Evolutionary conservation across 192 early-diverging fungal species (phyloP).

Genomic region (Rhizophagus clarus): DNA sequence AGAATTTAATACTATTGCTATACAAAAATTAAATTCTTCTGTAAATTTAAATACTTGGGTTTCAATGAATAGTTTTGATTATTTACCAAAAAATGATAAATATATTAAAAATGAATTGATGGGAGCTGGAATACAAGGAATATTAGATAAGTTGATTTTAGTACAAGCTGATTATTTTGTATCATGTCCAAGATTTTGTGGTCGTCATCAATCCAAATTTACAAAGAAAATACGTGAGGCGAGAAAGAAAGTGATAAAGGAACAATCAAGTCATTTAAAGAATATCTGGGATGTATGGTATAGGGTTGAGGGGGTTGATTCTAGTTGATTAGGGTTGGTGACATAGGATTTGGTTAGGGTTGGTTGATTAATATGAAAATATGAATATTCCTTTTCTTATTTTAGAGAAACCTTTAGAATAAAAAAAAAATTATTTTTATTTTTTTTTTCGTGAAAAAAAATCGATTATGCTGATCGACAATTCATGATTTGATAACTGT

Average conservation of each 20-base stretch:
- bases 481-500: no score
- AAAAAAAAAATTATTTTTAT: no score
- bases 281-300: no score
- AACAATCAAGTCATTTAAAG: background rate
- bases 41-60: background rate
- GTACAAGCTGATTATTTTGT: conserved; percentile 8
- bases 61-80: background rate
- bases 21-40: background rate
- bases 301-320: no score
- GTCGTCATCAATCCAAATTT: background rate
- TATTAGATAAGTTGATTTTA: conserved; percentile 7
- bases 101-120: background rate
- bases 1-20: background rate
- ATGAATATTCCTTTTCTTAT: no score
- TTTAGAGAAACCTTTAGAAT: no score
- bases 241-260: background rate
- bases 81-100: background rate
- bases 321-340: no score
- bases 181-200: background rate
- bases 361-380: no score
- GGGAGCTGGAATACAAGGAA: conserved; percentile 1
- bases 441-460: no score
- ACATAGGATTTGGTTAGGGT: no score
- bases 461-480: no score
- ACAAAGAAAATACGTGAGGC: background rate